These are phyloP conservation scores for Aureobasidium subglaciale DNA, from an alignment of 2,329 filamentous ascomycete genomes.

Conservation along the genomic window DNA sequence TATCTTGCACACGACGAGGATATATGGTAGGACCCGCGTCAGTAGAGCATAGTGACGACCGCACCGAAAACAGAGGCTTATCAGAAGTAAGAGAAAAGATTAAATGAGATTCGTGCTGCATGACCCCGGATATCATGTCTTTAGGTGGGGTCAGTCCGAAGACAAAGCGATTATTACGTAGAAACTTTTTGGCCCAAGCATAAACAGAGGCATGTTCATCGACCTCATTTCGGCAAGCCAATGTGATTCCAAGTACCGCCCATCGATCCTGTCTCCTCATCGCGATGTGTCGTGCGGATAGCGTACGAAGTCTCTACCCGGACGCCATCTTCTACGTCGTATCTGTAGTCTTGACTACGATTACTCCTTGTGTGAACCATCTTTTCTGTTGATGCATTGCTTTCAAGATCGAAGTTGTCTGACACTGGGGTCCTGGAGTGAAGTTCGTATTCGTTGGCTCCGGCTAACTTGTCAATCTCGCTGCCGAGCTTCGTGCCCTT, in stretches of 20 bases:
- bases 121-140: slow-evolving; percentile 4
- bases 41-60: too few relatives aligned
- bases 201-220: neutral
- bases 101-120: slow-evolving; percentile 1
- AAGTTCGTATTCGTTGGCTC: neutral
- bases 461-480: neutral
- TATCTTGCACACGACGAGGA: too few relatives aligned
- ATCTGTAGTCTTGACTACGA: neutral
- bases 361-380: neutral
- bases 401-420: neutral
- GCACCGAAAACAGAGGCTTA: too few relatives aligned
- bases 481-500: neutral
- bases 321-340: neutral
- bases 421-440: neutral
- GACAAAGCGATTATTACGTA: neutral
- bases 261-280: neutral
- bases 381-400: slow-evolving; percentile 2
- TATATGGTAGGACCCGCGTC: too few relatives aligned
- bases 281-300: neutral
- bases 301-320: slow-evolving; percentile 6
- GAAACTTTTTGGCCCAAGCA: neutral
- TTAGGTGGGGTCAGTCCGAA: neutral
- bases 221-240: neutral
- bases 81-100: too few relatives aligned
- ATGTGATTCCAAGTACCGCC: slow-evolving; percentile 2